Base-by-base conservation (phyloP, 2,329 filamentous ascomycete genomes). In the Calonectria fujianensis region DNA sequence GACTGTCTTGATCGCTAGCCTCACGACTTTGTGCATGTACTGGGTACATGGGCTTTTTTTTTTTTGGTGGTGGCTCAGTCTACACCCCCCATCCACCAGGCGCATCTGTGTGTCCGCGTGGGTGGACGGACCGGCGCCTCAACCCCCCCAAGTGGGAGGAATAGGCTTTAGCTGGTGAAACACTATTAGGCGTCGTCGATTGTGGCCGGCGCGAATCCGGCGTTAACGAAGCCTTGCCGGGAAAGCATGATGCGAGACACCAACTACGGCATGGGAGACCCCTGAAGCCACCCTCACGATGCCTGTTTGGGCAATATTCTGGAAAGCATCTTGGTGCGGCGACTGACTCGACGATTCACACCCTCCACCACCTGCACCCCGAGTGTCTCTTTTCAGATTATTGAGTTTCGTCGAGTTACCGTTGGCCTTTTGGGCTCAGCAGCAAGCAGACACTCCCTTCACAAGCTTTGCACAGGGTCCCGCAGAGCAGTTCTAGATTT, bases 291-390 rank as follows among this genome's bases (percentile, higher is more conserved):
- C 50, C 41, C 3, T 73, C 66, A 29, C 54, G 51, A 69, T 76
- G 37, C 79, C 78, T 64, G 59, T 77, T 80, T 54, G 63, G 79
- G 79, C 72, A 80, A 29, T 74, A 51, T 81, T 81, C 79, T 80
- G 54, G 79, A 81, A 81, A 63, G 11, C 7, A 29, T 3, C 31
- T 35, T 8, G 45, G 18, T 39, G n/a, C 68, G 69, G 41, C 52
- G 14, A 31, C 52, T 35, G 32, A 37, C 39, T 72, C 29, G 29
- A 48, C 20, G 74, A 54, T 29, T 51, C 37, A 50, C 61, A 3
- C 24, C 32, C 67, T 57, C 72, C 54, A 67, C 50, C 20, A 39
- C 13, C 14, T 16, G 14, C 35, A 61, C 41, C 29, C 41, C 72
- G 63, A 72, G 37, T 67, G 73, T 74, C 73, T 63, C 74, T 52